Base-by-base conservation (phyloP, 2,329 filamentous ascomycete species). In the Dryadomyces sulphureus region DNA sequence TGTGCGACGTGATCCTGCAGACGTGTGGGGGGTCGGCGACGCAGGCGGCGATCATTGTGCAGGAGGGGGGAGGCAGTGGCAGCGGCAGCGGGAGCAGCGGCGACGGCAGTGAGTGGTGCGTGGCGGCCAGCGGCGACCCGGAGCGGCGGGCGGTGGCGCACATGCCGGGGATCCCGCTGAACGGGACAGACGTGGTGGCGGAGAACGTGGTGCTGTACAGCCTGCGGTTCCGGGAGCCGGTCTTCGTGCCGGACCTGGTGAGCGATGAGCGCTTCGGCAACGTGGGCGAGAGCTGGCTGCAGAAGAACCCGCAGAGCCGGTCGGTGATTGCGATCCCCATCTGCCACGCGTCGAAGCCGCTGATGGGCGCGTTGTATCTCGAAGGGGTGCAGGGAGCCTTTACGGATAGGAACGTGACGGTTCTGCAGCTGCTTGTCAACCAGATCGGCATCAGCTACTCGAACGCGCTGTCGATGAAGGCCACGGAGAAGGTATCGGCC, bases 261-360 rank as follows among this genome's bases (percentile, higher is more conserved):
- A 77, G 75, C 42, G 84, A 90, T 55, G 84, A 89, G 59, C 71
- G 84, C 27, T 88, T 89, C 52, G 81, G 81, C 40, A 87, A 85
- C 50, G 81, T 88, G 7, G 77, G 73, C 41, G 74, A 82, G 20
- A 66, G 70, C 1, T 89, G 84, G 75, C 64, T 84, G 25, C 69
- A 75, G 52, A 70, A 72, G 45, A 83, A 87, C 51, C 80, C 81
- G 0, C 64, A 73, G 30, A 82, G 84, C 54, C 84, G 79, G 56
- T 78, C 82, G 4, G 77, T 89, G 49, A 88, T 90, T 49, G 79
- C 81, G n/a, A 77, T 89, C 35, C 84, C 84, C 0, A 89, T 90
- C 47, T 69, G 78, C 41, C 83, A 88, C 57, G 84, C 81, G 4
- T 72, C 75, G 27, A 80, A 82, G 44, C 72, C 76, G 7, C 68